phyloP scores from a whole-genome alignment of 148 eudicot species.

The Rhododendron molle region DNA sequence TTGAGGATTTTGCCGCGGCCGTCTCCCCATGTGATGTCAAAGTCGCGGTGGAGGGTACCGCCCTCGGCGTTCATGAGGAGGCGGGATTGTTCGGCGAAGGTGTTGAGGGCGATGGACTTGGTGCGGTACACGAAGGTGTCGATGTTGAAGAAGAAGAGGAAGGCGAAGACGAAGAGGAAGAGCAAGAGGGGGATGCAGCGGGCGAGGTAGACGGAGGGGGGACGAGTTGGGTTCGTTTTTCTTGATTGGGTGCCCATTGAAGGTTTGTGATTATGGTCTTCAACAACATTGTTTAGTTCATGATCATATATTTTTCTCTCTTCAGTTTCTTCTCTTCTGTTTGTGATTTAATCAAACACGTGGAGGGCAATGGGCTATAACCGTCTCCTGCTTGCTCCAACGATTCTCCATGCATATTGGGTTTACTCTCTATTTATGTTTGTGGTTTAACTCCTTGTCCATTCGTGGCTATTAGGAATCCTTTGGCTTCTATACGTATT shows the following conservation, averaged over 20 bases:
- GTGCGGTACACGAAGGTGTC: conserved; percentile 15
- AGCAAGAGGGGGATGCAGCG: conserved; percentile 10
- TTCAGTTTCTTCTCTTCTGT: neutral
- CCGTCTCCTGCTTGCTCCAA: conserved; percentile 8
- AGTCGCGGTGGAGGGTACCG: conserved; percentile 7
- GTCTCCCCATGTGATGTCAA: conserved; percentile 22
- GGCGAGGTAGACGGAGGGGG: neutral
- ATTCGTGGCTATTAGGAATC: neutral
- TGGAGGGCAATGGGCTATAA: conserved; percentile 10
- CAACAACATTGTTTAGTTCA: neutral
- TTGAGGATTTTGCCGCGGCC: conserved; percentile 15
- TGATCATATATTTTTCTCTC: neutral
- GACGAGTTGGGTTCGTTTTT: neutral
- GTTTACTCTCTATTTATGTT: conserved; percentile 5
- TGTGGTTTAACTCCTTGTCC: neutral
- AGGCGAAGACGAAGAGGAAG: conserved; percentile 5
- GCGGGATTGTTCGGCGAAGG: conserved; percentile 1
- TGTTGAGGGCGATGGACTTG: conserved; percentile 8
- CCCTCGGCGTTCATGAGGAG: conserved; percentile 1
- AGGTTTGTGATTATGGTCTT: neutral
- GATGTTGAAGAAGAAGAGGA: conserved; percentile 10
- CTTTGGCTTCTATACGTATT: too few species aligned
- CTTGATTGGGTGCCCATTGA: conserved; percentile 11
- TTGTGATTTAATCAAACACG: neutral
- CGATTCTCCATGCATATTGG: conserved; percentile 7